Percentiles rank a stretch among this genome's conserved stretches.
Conservation (phyloP, 495 filamentous ascomycete genomes). For the Podospora fimiseda region DNA sequence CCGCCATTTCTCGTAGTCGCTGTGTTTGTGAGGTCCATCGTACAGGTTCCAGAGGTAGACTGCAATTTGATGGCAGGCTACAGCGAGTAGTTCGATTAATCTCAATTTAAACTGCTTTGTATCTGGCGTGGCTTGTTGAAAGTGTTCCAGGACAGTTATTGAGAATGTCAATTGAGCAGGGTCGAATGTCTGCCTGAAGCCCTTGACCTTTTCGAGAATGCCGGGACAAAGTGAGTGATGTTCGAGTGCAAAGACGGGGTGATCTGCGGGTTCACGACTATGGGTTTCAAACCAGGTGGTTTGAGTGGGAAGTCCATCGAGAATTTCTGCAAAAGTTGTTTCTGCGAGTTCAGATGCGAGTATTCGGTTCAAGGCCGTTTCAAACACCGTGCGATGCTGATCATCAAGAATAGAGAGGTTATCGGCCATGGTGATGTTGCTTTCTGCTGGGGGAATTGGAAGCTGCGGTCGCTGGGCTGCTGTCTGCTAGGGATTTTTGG, state of each 20-base stretch:
- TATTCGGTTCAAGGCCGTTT: not conserved
- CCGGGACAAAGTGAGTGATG: not conserved
- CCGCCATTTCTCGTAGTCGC: constrained; percentile 8
- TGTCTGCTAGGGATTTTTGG: no score
- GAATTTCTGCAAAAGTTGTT: constrained; percentile 7
- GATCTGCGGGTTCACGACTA: not conserved
- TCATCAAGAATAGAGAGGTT: no score
- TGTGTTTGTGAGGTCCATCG: constrained; percentile 5
- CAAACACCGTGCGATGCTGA: no score
- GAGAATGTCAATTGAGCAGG: not conserved
- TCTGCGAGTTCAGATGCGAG: constrained; percentile 1
- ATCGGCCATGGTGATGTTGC: no score
- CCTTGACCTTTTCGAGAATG: not conserved
- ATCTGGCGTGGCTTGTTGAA: constrained; percentile 10
- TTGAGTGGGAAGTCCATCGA: constrained; percentile 7
- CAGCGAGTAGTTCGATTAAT: constrained; percentile 20
- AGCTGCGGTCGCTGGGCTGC: no score
- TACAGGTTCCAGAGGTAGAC: constrained; percentile 15
- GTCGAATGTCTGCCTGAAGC: not conserved
- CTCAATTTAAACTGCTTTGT: constrained; percentile 11
- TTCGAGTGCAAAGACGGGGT: constrained; percentile 1
- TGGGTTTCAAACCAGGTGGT: constrained; percentile 4
- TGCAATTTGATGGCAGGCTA: constrained; percentile 22
- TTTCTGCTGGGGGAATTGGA: no score
- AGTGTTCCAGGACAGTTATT: constrained; percentile 14